phyloP scores from a whole-genome alignment of 1,139 yeast species.

The Geotrichum citri-aurantii region DNA sequence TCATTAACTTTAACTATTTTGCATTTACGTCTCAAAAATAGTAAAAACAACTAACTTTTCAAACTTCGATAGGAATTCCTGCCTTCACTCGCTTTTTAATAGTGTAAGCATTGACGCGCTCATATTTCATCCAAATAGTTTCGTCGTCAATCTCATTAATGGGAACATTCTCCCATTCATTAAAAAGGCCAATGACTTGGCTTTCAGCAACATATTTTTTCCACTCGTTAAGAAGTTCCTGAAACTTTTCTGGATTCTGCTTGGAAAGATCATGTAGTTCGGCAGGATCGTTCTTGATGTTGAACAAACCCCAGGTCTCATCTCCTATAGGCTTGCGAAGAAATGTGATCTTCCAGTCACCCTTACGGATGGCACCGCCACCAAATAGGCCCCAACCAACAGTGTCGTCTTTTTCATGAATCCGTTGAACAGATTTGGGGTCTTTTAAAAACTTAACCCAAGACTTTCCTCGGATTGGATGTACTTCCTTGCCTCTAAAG shows the following conservation, averaged over 20 bases:
- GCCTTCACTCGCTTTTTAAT: background rate
- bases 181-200: background rate
- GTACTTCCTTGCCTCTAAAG: conserved; percentile 42
- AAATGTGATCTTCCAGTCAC: conserved; percentile 45
- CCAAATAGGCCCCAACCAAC: conserved; percentile 56
- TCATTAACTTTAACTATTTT: no score
- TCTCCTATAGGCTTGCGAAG: conserved; percentile 47
- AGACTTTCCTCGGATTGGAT: conserved; percentile 41
- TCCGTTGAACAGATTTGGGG: conserved; percentile 9
- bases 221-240: conserved; percentile 46
- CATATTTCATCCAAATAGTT: conserved; percentile 7
- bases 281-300: conserved; percentile 44
- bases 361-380: conserved; percentile 50
- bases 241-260: conserved; percentile 34
- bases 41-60: no score
- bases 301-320: conserved; percentile 47
- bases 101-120: background rate
- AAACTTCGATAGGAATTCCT: background rate
- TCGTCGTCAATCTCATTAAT: conserved; percentile 6
- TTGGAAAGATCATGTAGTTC: conserved; percentile 43
- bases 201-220: background rate
- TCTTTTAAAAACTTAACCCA: conserved; percentile 31
- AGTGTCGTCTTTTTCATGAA: conserved; percentile 37
- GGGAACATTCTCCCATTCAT: background rate
- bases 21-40: no score